Evolutionary conservation across 164 flowering plant genomes (phyloP).

Genomic region (Protea cynaroides): DNA sequence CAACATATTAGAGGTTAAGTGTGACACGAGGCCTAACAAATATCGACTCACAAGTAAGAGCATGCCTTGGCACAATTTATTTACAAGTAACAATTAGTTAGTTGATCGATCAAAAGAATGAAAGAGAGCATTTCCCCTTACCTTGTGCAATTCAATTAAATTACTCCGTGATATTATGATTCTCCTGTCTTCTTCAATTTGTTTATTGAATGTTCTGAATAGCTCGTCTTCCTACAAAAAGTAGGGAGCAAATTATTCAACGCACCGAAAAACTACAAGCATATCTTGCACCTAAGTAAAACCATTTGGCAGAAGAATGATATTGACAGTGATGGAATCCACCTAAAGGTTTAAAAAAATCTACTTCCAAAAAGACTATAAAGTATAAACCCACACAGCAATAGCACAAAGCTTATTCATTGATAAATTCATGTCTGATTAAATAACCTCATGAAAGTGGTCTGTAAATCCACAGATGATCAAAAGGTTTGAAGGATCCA

Average conservation of each 20-base stretch:
- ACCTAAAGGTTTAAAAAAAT: too few relatives aligned
- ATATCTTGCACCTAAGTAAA: too few relatives aligned
- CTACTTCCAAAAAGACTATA: too few relatives aligned
- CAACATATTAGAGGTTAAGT: conserved; percentile 3
- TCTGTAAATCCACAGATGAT: too few relatives aligned
- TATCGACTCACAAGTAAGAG: background rate
- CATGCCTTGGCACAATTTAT: background rate
- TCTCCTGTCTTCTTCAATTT: conserved; percentile 86
- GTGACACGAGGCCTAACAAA: too few relatives aligned
- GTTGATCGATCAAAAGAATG: conserved; percentile 1
- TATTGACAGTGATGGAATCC: too few relatives aligned
- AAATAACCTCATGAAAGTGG: too few relatives aligned
- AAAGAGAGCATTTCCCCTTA: conserved; percentile 13
- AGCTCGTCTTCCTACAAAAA: conserved; percentile 78
- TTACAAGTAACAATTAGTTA: background rate
- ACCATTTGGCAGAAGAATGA: too few relatives aligned
- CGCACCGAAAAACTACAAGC: background rate
- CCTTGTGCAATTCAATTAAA: conserved; percentile 77
- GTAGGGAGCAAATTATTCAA: background rate
- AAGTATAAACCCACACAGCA: too few relatives aligned
- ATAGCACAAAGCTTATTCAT: too few relatives aligned
- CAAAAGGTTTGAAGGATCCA: too few relatives aligned
- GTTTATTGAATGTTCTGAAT: conserved; percentile 72
- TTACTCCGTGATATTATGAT: conserved; percentile 84
- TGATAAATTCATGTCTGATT: too few relatives aligned